phyloP scores from a whole-genome alignment of 2,329 filamentous ascomycete species.

The Byssoonygena ceratinophila region DNA sequence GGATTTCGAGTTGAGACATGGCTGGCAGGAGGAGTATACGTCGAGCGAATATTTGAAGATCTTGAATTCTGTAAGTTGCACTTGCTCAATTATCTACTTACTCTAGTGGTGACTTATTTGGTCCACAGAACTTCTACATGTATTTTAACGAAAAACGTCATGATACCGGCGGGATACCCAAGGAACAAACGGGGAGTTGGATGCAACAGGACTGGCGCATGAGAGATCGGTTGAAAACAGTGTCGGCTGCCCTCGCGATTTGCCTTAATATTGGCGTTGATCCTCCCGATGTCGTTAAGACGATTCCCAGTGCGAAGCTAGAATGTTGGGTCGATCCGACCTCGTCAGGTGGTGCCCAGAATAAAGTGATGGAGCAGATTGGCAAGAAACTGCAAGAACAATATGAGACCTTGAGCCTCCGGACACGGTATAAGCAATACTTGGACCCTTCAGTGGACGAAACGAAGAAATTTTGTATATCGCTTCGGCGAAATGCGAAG shows the following conservation, averaged over 20 bases:
- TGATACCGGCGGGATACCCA: constrained; percentile 82
- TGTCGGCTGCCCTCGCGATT: constrained; percentile 85
- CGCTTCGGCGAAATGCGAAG: constrained; percentile 80
- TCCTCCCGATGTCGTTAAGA: constrained; percentile 92
- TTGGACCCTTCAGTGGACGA: constrained; percentile 94
- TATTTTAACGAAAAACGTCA: constrained; percentile 98
- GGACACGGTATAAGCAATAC: constrained; percentile 96
- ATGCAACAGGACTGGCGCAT: constrained; percentile 88
- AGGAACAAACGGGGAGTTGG: constrained; percentile 45
- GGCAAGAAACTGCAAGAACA: constrained; percentile 92
- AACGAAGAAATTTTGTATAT: constrained; percentile 90
- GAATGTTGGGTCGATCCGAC: constrained; percentile 97
- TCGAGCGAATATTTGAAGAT: constrained; percentile 80
- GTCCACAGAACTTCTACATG: constrained; percentile 86
- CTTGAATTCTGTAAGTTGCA: constrained; percentile 60
- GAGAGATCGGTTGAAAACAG: constrained; percentile 90
- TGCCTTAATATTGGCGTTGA: constrained; percentile 97
- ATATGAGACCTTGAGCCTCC: constrained; percentile 87
- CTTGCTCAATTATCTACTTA: background rate
- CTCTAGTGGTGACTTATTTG: constrained; percentile 10
- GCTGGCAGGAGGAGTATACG: constrained; percentile 85
- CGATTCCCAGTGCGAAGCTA: constrained; percentile 80
- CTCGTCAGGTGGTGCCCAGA: constrained; percentile 58
- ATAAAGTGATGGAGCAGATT: constrained; percentile 83
- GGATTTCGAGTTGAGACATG: constrained; percentile 59